A percentile compares a stretch with the other conserved stretches of the same genome.
Conservation (phyloP, 2,329 filamentous ascomycete genomes). For the Parascedosporium putredinis region DNA sequence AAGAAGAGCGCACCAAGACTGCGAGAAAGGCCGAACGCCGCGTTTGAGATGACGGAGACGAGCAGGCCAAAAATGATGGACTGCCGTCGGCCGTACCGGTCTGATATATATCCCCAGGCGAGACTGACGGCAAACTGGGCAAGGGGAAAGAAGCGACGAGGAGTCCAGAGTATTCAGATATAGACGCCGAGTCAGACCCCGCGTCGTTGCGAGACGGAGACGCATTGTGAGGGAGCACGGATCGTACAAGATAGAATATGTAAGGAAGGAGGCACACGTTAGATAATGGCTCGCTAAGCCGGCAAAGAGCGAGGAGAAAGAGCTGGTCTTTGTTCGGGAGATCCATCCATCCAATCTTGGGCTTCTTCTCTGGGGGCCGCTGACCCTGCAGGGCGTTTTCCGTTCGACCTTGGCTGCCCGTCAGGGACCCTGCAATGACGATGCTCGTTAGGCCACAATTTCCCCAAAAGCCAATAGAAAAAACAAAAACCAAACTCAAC, state of each 20-base stretch:
- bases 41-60: conserved; percentile 49
- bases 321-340: conserved; percentile 27
- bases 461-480: too few species aligned
- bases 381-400: background rate
- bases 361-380: background rate
- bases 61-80: conserved; percentile 56
- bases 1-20: conserved; percentile 50
- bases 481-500: background rate
- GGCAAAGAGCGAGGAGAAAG: conserved; percentile 21
- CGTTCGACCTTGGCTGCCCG: background rate
- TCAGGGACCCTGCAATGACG: too few species aligned
- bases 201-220: conserved; percentile 10
- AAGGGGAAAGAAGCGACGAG: conserved; percentile 55
- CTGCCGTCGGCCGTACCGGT: conserved; percentile 28
- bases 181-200: conserved; percentile 36
- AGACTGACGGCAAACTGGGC: conserved; percentile 62
- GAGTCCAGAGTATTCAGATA: conserved; percentile 58
- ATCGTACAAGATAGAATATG: conserved; percentile 64
- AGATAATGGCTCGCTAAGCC: conserved; percentile 52
- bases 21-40: conserved; percentile 59
- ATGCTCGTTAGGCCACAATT: too few species aligned
- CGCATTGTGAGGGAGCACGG: conserved; percentile 33
- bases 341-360: conserved; percentile 14
- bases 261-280: conserved; percentile 58
- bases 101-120: conserved; percentile 55